Evolutionary conservation across 805 yeast genomes (phyloP).

Genomic region (Barnettozyma californica): DNA sequence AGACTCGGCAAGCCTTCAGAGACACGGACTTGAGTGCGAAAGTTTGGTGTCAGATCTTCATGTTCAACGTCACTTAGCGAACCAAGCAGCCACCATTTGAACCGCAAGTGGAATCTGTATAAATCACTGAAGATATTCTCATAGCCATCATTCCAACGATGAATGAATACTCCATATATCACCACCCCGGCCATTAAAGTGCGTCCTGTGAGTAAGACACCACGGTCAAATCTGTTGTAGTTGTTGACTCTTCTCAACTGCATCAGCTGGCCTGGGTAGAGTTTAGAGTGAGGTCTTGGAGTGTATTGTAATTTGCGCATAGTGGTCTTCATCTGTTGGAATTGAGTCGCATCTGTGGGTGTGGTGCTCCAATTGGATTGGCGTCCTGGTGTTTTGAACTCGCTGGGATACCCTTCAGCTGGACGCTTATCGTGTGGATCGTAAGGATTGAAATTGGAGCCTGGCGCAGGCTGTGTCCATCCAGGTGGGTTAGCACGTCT

Average conservation of each 20-base stretch:
- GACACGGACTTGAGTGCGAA: slow-evolving; percentile 28
- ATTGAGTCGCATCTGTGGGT: slow-evolving; percentile 66
- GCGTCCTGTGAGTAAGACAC: slow-evolving; percentile 54
- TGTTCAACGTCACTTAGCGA: slow-evolving; percentile 51
- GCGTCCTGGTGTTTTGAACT: slow-evolving; percentile 61
- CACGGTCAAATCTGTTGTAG: slow-evolving; percentile 48
- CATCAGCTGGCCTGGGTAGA: slow-evolving; percentile 76
- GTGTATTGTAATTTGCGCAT: slow-evolving; percentile 70
- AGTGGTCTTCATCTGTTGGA: slow-evolving; percentile 62
- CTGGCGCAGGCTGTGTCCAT: slow-evolving; percentile 58
- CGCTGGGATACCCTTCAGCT: slow-evolving; percentile 82
- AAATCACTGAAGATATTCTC: slow-evolving; percentile 70
- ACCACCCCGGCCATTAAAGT: slow-evolving; percentile 43
- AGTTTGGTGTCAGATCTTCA: slow-evolving; percentile 51
- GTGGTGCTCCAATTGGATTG: slow-evolving; percentile 49
- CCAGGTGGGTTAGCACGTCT: slow-evolving; percentile 74
- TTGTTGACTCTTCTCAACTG: slow-evolving; percentile 56
- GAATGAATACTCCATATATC: slow-evolving; percentile 62
- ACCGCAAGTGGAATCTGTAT: slow-evolving; percentile 52
- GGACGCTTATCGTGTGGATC: slow-evolving; percentile 76
- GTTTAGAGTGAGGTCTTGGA: slow-evolving; percentile 68
- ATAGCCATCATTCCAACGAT: slow-evolving; percentile 80
- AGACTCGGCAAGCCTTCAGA: slow-evolving; percentile 11
- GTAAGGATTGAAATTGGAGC: slow-evolving; percentile 60
- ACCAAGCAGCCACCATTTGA: slow-evolving; percentile 51